Evolutionary conservation across 2,329 filamentous ascomycete genomes (phyloP).

Genomic region (Rhinocladiella mackenziei): DNA sequence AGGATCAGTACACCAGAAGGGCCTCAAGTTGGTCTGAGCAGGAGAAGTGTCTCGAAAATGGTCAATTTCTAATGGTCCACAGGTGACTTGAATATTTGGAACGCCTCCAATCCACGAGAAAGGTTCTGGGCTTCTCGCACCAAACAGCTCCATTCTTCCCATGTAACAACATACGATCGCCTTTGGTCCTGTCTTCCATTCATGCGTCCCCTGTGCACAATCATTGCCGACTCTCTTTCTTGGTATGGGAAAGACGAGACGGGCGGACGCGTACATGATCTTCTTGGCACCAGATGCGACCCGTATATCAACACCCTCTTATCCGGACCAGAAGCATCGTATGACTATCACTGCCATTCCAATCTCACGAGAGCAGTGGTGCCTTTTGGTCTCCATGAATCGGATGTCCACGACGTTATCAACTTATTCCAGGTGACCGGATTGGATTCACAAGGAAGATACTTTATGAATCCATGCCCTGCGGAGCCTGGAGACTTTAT

Average conservation of each 20-base stretch:
- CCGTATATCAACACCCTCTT: slow-evolving; percentile 77
- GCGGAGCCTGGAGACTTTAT: slow-evolving; percentile 53
- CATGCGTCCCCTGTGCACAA: slow-evolving; percentile 69
- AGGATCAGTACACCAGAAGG: slow-evolving; percentile 72
- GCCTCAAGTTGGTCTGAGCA: slow-evolving; percentile 60
- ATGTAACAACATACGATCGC: slow-evolving; percentile 67
- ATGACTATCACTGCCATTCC: slow-evolving; percentile 80
- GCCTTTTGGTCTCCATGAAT: slow-evolving; percentile 64
- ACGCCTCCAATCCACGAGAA: slow-evolving; percentile 69
- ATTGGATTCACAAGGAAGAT: slow-evolving; percentile 65
- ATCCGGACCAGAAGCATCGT: slow-evolving; percentile 55
- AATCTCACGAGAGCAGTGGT: slow-evolving; percentile 71
- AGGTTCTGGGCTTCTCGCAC: slow-evolving; percentile 78
- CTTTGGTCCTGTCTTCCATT: slow-evolving; percentile 76
- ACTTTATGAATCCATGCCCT: slow-evolving; percentile 63
- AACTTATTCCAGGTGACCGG: slow-evolving; percentile 86
- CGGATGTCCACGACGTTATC: slow-evolving; percentile 77
- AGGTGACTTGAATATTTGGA: slow-evolving; percentile 81
- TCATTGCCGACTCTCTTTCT: slow-evolving; percentile 58
- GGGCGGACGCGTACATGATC: slow-evolving; percentile 68
- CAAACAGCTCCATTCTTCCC: slow-evolving; percentile 71
- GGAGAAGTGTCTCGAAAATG: not conserved
- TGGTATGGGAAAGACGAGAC: slow-evolving; percentile 59
- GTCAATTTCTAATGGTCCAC: not conserved
- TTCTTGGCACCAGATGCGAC: slow-evolving; percentile 78